Conservation (phyloP, 2,329 filamentous ascomycete genomes). For the Lachnum nothofagi region DNA sequence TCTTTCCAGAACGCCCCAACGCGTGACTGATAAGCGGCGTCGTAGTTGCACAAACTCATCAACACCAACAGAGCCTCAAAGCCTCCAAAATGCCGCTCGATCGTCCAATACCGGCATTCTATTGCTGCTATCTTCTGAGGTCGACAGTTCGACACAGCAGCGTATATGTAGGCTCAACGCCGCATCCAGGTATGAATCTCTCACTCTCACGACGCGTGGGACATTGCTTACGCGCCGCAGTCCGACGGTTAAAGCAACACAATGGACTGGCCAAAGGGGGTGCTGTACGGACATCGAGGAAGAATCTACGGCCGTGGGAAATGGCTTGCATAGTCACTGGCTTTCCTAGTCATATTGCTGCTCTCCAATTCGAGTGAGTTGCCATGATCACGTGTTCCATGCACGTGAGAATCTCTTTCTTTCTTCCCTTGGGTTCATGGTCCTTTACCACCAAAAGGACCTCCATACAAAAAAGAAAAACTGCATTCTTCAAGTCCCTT, state of each 20-base stretch:
- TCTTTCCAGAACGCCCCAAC: too few species aligned
- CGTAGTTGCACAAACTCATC: neutral
- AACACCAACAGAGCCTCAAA: conserved; percentile 2
- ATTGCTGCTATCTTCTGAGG: conserved; percentile 87
- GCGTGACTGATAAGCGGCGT: neutral
- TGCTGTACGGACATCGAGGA: conserved; percentile 67
- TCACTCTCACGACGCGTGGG: neutral
- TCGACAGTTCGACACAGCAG: conserved; percentile 66
- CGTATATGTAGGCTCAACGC: conserved; percentile 88
- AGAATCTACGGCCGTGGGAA: conserved; percentile 76
- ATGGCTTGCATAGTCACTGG: conserved; percentile 83
- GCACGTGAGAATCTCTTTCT: conserved; percentile 4
- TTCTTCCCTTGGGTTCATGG: too few species aligned
- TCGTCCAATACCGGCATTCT: conserved; percentile 73
- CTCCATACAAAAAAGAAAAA: too few species aligned
- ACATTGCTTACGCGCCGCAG: conserved; percentile 28
- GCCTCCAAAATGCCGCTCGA: conserved; percentile 25
- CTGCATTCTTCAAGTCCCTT: too few species aligned
- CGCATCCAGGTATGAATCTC: conserved; percentile 55
- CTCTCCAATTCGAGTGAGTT: conserved; percentile 86
- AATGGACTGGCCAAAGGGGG: conserved; percentile 82
- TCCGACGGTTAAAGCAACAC: conserved; percentile 79
- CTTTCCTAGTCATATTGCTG: conserved; percentile 80
- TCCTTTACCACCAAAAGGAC: too few species aligned
- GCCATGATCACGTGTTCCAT: conserved; percentile 1